Percentiles rank a stretch among this genome's conserved stretches.
These are phyloP conservation scores for Ammopiptanthus mongolicus DNA, from an alignment of 306 rosid species.

Conservation along the genomic window DNA sequence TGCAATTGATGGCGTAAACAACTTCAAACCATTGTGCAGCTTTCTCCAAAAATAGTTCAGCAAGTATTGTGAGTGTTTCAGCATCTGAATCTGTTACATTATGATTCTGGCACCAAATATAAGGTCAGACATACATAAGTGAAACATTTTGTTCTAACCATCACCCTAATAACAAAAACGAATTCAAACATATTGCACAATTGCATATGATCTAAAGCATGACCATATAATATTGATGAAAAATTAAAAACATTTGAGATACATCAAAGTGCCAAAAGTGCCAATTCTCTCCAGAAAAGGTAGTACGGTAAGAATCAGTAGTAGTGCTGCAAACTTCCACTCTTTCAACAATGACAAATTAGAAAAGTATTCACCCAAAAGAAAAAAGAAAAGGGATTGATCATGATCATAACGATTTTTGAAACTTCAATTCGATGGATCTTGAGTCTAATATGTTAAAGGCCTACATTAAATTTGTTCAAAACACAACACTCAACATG, in stretches of 20 bases:
- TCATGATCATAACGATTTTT: neutral
- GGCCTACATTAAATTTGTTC: neutral
- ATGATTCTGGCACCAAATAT: slow-evolving; percentile 62
- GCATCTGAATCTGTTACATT: slow-evolving; percentile 70
- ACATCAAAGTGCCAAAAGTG: neutral
- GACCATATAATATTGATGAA: neutral
- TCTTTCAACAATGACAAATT: neutral
- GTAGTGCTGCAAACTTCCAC: neutral
- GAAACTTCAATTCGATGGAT: neutral
- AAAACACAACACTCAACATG: neutral
- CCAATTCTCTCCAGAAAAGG: neutral
- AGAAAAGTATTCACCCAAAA: neutral
- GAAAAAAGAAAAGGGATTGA: neutral
- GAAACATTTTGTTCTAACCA: neutral
- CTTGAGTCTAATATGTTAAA: no score
- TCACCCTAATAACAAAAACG: neutral
- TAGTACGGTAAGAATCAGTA: neutral
- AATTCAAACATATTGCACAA: neutral
- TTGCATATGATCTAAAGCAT: neutral
- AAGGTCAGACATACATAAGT: slow-evolving; percentile 20
- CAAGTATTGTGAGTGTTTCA: slow-evolving; percentile 66
- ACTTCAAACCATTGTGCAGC: slow-evolving; percentile 65
- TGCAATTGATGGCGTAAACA: slow-evolving; percentile 70
- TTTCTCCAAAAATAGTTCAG: slow-evolving; percentile 76
- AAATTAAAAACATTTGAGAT: neutral